phyloP scores from a whole-genome alignment of 306 rosid genomes.

The Elaeagnus macrophylla region DNA sequence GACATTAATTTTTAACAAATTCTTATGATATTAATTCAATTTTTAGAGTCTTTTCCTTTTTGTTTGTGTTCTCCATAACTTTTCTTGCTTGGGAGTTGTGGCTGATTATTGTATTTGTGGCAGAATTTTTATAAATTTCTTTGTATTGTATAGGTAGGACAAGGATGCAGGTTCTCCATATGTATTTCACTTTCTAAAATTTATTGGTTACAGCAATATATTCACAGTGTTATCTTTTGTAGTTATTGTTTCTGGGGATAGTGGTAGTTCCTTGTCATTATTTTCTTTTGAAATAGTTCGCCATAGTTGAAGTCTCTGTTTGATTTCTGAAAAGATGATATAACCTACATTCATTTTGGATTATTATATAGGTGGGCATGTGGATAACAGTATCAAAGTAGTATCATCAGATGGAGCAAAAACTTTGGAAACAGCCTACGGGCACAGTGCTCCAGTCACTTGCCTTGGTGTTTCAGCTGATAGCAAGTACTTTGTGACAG shows the following conservation, averaged over 20 bases:
- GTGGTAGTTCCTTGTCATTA: not conserved
- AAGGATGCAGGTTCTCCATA: too few relatives aligned
- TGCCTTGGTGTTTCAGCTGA: conserved; percentile 77
- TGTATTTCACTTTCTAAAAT: not conserved
- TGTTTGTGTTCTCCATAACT: not conserved
- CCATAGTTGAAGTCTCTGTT: conserved; percentile 9
- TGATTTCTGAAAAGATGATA: conserved; percentile 12
- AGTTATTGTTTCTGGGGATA: not conserved
- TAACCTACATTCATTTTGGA: conserved; percentile 11
- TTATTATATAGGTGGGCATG: conserved; percentile 75
- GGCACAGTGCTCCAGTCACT: conserved; percentile 89
- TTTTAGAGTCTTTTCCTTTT: conserved; percentile 7
- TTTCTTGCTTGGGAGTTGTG: too few relatives aligned
- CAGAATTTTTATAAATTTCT: too few relatives aligned
- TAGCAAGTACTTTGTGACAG: conserved; percentile 79
- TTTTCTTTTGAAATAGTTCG: conserved; percentile 6
- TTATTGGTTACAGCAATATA: too few relatives aligned
- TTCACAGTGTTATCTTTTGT: not conserved
- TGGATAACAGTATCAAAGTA: conserved; percentile 74
- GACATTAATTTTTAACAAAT: not conserved
- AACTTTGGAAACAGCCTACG: conserved; percentile 85
- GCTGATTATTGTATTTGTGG: too few relatives aligned
- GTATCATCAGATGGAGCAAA: conserved; percentile 85
- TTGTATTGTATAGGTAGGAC: too few relatives aligned
- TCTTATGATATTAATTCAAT: not conserved